Percentiles rank a stretch among this genome's conserved stretches.
Evolutionary conservation across 2,329 filamentous ascomycete species (phyloP).

Genomic region (Talaromyces sp.): DNA sequence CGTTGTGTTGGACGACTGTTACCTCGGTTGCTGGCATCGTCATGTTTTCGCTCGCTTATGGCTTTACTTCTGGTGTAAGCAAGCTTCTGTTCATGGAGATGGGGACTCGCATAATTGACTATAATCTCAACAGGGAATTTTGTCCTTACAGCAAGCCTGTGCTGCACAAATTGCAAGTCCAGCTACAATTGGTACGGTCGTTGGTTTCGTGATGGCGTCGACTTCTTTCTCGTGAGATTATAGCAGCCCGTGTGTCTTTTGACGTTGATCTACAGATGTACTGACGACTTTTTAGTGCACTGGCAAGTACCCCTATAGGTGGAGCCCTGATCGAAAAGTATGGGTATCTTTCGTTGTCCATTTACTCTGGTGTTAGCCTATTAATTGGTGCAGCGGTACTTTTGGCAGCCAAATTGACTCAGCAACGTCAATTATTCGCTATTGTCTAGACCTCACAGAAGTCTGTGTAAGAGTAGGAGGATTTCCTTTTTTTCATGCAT

Average conservation of each 20-base stretch:
- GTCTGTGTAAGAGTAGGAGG: too few relatives aligned
- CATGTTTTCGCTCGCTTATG: slow-evolving; percentile 44
- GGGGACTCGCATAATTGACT: neutral
- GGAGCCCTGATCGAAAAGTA: slow-evolving; percentile 38
- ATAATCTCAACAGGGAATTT: slow-evolving; percentile 36
- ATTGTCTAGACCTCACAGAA: slow-evolving; percentile 17
- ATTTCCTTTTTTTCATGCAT: neutral
- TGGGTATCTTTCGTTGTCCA: slow-evolving; percentile 41
- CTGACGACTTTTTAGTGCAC: slow-evolving; percentile 28
- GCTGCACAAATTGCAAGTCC: slow-evolving; percentile 42
- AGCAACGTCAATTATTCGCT: slow-evolving; percentile 20
- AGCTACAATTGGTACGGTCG: slow-evolving; percentile 39
- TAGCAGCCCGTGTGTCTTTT: neutral
- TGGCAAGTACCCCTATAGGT: slow-evolving; percentile 43
- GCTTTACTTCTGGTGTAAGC: slow-evolving; percentile 46
- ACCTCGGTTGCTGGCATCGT: slow-evolving; percentile 44
- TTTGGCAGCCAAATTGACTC: slow-evolving; percentile 22
- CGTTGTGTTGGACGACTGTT: slow-evolving; percentile 46
- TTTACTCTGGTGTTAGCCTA: slow-evolving; percentile 36
- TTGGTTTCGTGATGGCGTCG: slow-evolving; percentile 43
- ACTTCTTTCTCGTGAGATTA: slow-evolving; percentile 42
- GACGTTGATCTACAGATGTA: neutral
- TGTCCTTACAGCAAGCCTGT: slow-evolving; percentile 48
- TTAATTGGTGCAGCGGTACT: slow-evolving; percentile 30
- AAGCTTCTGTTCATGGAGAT: neutral